Percentiles rank a stretch among this genome's conserved stretches.
Evolutionary conservation across 2,329 filamentous ascomycete species (phyloP).

Genomic region (Cercospora citrullina): DNA sequence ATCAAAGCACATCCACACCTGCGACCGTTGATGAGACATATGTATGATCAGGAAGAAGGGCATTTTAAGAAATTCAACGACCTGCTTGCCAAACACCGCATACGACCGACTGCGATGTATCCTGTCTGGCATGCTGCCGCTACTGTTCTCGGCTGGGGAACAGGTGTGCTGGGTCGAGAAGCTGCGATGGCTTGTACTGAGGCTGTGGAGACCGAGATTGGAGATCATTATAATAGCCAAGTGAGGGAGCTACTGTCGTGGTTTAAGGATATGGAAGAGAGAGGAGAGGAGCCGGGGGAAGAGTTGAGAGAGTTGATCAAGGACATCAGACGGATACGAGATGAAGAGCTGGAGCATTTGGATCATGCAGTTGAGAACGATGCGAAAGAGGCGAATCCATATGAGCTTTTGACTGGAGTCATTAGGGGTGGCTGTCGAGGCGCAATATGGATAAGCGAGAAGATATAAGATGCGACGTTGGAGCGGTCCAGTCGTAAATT

Average conservation of each 20-base stretch:
- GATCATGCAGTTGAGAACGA: constrained; percentile 95
- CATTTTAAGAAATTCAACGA: constrained; percentile 85
- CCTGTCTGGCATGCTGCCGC: constrained; percentile 84
- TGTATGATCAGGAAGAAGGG: constrained; percentile 93
- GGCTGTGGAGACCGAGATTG: constrained; percentile 97
- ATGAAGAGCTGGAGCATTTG: constrained; percentile 95
- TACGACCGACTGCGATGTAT: constrained; percentile 90
- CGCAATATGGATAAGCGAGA: constrained; percentile 89
- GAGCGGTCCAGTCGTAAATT: neutral
- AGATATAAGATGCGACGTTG: constrained; percentile 50
- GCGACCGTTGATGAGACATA: constrained; percentile 88
- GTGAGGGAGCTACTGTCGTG: constrained; percentile 80
- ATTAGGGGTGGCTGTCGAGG: constrained; percentile 88
- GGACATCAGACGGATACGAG: constrained; percentile 78
- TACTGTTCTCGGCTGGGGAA: constrained; percentile 81
- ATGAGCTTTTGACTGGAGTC: constrained; percentile 81
- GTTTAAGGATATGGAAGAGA: constrained; percentile 70
- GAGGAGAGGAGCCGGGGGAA: constrained; percentile 76
- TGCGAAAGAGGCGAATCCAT: constrained; percentile 83
- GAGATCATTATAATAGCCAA: constrained; percentile 91
- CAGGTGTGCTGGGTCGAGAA: constrained; percentile 83
- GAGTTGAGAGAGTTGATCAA: constrained; percentile 72
- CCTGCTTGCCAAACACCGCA: constrained; percentile 79
- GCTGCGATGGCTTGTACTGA: constrained; percentile 99
- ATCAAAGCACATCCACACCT: constrained; percentile 80